Evolutionary conservation across 495 filamentous ascomycete species (phyloP).

Genomic region (Astrothelium macrocarpum): DNA sequence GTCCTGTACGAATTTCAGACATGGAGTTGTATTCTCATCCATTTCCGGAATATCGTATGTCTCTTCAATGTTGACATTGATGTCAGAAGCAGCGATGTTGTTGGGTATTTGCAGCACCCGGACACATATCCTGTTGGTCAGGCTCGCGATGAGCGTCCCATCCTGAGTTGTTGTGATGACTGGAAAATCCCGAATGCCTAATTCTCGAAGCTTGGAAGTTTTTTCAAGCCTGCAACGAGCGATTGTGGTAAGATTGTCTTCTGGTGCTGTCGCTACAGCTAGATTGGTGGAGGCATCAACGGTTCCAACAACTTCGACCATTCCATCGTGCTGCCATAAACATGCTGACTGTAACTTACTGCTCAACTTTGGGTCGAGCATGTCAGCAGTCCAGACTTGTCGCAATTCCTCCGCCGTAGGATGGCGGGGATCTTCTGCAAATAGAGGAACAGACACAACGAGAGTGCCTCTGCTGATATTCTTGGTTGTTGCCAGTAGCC

Average conservation of each 20-base stretch:
- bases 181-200: constrained; percentile 3
- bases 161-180: constrained; percentile 1
- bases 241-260: not conserved
- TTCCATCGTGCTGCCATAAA: constrained; percentile 1
- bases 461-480: constrained; percentile 4
- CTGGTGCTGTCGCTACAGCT: not conserved
- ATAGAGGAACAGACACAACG: not conserved
- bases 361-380: constrained; percentile 3
- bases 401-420: not conserved
- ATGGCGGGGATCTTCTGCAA: not conserved
- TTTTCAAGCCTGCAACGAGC: not conserved
- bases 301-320: constrained; percentile 3
- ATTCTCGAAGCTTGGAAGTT: not conserved
- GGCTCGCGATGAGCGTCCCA: not conserved
- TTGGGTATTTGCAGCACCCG: constrained; percentile 2
- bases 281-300: not conserved
- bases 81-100: constrained; percentile 1
- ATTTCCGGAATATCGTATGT: constrained; percentile 3
- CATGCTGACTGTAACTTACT: constrained; percentile 1
- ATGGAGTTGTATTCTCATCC: not conserved
- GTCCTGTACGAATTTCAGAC: not conserved
- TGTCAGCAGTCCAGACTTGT: constrained; percentile 2
- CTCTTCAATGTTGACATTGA: constrained; percentile 1
- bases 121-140: not conserved
- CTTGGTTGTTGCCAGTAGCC: not conserved